Evolutionary conservation across 768 basidiomycete genomes (phyloP).

Genomic region (Boletus insuetus): DNA sequence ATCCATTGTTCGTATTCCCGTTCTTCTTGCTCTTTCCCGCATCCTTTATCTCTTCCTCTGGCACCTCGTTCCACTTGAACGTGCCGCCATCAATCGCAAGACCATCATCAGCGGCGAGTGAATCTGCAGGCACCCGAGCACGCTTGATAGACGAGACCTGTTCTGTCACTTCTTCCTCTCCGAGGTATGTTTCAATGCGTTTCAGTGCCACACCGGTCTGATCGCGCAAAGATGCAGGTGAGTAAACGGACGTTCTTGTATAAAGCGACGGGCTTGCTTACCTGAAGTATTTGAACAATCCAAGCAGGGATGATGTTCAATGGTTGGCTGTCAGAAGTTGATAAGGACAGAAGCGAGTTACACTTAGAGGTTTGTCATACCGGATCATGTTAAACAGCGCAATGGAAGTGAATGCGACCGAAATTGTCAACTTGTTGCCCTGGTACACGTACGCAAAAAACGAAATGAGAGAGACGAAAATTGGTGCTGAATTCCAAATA

Average conservation of each 20-base stretch:
- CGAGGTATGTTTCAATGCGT: conserved; percentile 58
- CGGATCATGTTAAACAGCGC: conserved; percentile 84
- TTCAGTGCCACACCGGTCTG: conserved; percentile 55
- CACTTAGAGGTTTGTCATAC: conserved; percentile 28
- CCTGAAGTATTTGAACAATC: conserved; percentile 74
- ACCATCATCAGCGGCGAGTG: conserved; percentile 27
- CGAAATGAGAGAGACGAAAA: conserved; percentile 75
- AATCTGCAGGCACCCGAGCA: conserved; percentile 19
- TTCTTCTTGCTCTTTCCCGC: conserved; percentile 17
- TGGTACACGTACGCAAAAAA: conserved; percentile 73
- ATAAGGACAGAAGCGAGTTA: neutral
- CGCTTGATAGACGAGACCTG: conserved; percentile 58
- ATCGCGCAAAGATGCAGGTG: neutral
- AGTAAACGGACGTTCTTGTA: neutral
- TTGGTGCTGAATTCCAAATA: conserved; percentile 75
- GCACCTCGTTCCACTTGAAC: conserved; percentile 57
- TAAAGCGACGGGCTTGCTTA: neutral
- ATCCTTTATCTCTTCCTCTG: conserved; percentile 31
- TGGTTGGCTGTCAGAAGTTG: conserved; percentile 44
- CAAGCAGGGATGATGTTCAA: conserved; percentile 79
- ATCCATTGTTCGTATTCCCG: conserved; percentile 3
- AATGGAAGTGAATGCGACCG: conserved; percentile 86
- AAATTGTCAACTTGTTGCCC: conserved; percentile 72
- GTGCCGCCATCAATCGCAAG: conserved; percentile 50
- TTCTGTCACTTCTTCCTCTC: conserved; percentile 60